These are phyloP conservation scores for Ajuga chamaepitys DNA, from an alignment of 257 asterid species.

Conservation along the genomic window DNA sequence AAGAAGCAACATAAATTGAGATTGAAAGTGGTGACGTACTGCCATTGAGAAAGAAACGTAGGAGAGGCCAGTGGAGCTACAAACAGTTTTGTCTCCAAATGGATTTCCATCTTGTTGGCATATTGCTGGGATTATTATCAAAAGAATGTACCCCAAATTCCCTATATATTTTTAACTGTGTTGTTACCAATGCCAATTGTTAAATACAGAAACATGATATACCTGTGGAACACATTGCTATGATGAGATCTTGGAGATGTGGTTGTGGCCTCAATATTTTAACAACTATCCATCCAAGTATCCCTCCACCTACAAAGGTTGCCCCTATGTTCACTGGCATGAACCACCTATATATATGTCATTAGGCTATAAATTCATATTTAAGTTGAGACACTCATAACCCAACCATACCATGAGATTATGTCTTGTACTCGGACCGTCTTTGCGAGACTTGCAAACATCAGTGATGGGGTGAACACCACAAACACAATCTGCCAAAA, in stretches of 20 bases:
- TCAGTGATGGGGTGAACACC: constrained; percentile 59
- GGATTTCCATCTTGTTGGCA: constrained; percentile 70
- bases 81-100: constrained; percentile 53
- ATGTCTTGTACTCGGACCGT: constrained; percentile 59
- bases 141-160: constrained; percentile 70
- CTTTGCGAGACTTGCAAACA: constrained; percentile 59
- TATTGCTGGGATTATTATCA: constrained; percentile 72
- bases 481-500: constrained; percentile 63
- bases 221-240: constrained; percentile 80
- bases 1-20: background rate
- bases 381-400: background rate
- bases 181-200: too few species aligned
- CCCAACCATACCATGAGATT: constrained; percentile 49
- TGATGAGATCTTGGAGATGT: constrained; percentile 54
- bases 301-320: constrained; percentile 72
- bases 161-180: constrained; percentile 26
- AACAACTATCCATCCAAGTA: constrained; percentile 67
- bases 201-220: background rate
- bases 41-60: constrained; percentile 93
- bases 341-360: constrained; percentile 62
- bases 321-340: constrained; percentile 79
- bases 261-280: constrained; percentile 68
- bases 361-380: background rate
- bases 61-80: constrained; percentile 50
- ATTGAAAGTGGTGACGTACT: constrained; percentile 22